Base-by-base conservation (phyloP, 2,329 filamentous ascomycete species). In the Colletotrichum agaves region DNA sequence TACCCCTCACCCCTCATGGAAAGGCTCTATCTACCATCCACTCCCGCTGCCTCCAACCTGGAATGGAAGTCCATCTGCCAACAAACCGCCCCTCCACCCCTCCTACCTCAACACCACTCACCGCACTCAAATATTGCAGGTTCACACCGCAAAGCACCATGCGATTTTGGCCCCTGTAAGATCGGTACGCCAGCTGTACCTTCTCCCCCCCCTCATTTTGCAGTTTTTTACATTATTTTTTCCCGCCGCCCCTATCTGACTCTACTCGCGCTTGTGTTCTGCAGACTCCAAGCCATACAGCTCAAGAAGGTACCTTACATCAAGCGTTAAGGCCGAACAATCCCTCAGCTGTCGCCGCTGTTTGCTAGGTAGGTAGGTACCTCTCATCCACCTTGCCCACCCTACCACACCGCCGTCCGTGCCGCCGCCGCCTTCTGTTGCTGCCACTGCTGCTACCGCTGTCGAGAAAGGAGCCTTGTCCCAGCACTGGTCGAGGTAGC, bases 401-500 rank as follows among this genome's bases (percentile, higher is more conserved):
- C 12, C 21, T 31, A 31, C 19, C 17, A 49, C 43, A 59, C 31
- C 43, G 43, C 49, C 39, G 31, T 19, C 50, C n/a, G 27, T 47
- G 15, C 35, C 35, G 35, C 35, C 35, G 35, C 12, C 35, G 35
- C 35, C 35, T 47, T 10, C 41, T 23, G 44, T 27, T 13, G 35
- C 35, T 15, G 13, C 13, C 41, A 23, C 50, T 21, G 49, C 47
- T n/a, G 43, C 52, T 23, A 23, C 35, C 35, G 44, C 17, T 43
- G 13, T 15, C n/a, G 19, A 49, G 23, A 43, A 60, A 64, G 39
- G 33, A 56, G 61, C 43, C 43, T 56, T 66, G 39, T 61, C 63
- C 57, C 53, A 19, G 47, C 33, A 46, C 33, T 13, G 37, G 21
- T 43, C n/a, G 50, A 63, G n/a, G 49, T 58, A 21, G 50, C 35